Evolutionary conservation across 78 protist genomes (phyloP).

Genomic region (Reticulomyxa filosa): DNA sequence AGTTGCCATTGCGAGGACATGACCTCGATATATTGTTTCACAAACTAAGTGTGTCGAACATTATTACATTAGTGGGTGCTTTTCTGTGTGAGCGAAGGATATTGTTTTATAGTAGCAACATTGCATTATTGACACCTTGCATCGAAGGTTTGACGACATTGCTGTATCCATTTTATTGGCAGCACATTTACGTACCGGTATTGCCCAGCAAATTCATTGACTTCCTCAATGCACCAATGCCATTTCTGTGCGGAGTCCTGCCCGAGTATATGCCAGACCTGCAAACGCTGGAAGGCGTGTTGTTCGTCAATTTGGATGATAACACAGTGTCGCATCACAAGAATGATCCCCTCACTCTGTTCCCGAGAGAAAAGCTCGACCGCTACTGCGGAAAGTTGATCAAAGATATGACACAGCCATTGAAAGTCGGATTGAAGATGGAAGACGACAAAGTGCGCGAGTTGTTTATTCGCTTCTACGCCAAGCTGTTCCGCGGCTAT

Average conservation of each 20-base stretch:
- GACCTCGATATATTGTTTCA: not conserved
- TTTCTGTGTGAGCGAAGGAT: not conserved
- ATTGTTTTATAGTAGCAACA: not conserved
- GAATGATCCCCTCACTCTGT: no score
- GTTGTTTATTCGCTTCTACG: no score
- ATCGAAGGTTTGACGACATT: not conserved
- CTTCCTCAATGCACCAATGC: slow-evolving; percentile 2
- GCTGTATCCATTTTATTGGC: slow-evolving; percentile 8
- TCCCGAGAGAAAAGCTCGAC: no score
- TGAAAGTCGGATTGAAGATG: no score
- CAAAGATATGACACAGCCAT: no score
- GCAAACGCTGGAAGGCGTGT: not conserved
- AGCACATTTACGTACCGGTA: slow-evolving; percentile 5
- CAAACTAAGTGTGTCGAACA: not conserved
- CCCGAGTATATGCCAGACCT: not conserved
- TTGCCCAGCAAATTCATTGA: not conserved
- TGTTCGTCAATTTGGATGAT: not conserved
- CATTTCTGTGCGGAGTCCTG: slow-evolving; percentile 1
- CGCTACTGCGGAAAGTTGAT: no score
- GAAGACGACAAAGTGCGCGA: no score
- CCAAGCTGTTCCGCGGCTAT: no score
- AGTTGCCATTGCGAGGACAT: slow-evolving; percentile 5
- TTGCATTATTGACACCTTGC: not conserved
- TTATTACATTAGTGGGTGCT: not conserved
- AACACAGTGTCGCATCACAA: not conserved